phyloP scores from a whole-genome alignment of 805 yeast genomes.

The Candida oleophila region DNA sequence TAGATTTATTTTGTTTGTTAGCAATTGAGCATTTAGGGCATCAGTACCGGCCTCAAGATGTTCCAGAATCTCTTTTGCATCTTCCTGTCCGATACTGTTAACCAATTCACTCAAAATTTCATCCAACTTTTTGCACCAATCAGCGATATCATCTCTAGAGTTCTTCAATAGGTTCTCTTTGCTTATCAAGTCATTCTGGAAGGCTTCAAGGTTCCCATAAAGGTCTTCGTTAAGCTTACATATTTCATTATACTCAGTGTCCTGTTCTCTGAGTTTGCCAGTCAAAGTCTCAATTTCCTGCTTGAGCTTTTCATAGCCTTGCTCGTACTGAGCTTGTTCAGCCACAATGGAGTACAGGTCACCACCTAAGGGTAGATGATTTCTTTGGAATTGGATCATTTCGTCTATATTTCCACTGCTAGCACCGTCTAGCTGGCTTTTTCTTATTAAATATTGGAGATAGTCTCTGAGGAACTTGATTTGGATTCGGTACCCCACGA shows the following conservation, averaged over 20 bases:
- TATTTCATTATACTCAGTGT: slow-evolving; percentile 26
- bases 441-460: slow-evolving; percentile 34
- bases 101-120: slow-evolving; percentile 2
- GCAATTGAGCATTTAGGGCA: neutral
- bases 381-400: slow-evolving; percentile 2
- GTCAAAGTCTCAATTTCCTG: slow-evolving; percentile 10
- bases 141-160: neutral
- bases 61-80: neutral
- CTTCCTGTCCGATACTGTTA: neutral
- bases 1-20: neutral
- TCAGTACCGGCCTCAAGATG: neutral
- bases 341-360: neutral
- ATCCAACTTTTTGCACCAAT: slow-evolving; percentile 2
- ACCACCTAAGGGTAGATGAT: neutral
- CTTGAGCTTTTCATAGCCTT: slow-evolving; percentile 11
- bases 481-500: slow-evolving; percentile 37
- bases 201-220: slow-evolving; percentile 33
- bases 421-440: slow-evolving; percentile 5
- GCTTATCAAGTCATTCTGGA: slow-evolving; percentile 29
- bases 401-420: neutral
- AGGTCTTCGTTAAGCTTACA: slow-evolving; percentile 37
- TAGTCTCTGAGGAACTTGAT: slow-evolving; percentile 40
- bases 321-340: slow-evolving; percentile 10
- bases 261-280: slow-evolving; percentile 12
- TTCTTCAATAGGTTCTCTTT: slow-evolving; percentile 22